These are phyloP conservation scores for Arthrinium phaeospermum DNA, from an alignment of 2,329 filamentous ascomycete species.

Conservation along the genomic window DNA sequence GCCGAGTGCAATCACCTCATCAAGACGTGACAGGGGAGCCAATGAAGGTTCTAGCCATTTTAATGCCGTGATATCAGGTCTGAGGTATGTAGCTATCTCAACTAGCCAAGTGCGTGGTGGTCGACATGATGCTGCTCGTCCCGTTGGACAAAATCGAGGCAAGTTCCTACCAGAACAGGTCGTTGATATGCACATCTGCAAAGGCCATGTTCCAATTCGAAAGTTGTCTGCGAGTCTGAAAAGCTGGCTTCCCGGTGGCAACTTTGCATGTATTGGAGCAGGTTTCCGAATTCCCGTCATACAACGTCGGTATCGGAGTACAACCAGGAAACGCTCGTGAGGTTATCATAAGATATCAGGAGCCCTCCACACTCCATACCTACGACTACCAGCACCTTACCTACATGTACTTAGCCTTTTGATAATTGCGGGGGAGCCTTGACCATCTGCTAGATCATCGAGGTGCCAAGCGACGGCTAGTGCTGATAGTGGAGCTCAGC, in stretches of 20 bases:
- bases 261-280: not conserved
- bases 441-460: not conserved
- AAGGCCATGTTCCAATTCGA: not conserved
- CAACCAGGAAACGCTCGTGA: not conserved
- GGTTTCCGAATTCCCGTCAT: not conserved
- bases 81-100: not conserved
- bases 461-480: not conserved
- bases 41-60: not conserved
- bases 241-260: not conserved
- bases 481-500: not conserved
- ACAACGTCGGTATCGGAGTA: not conserved
- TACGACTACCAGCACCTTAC: too few species aligned
- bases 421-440: not conserved
- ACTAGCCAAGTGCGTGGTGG: not conserved
- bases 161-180: not conserved
- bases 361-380: not conserved
- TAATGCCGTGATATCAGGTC: not conserved
- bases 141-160: not conserved
- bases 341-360: not conserved
- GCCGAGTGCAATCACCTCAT: conserved; percentile 1
- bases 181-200: not conserved
- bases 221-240: not conserved
- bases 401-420: not conserved
- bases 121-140: not conserved
- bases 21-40: not conserved